phyloP scores from a whole-genome alignment of 208 protist genomes.

The Leishmania tarentolae region DNA sequence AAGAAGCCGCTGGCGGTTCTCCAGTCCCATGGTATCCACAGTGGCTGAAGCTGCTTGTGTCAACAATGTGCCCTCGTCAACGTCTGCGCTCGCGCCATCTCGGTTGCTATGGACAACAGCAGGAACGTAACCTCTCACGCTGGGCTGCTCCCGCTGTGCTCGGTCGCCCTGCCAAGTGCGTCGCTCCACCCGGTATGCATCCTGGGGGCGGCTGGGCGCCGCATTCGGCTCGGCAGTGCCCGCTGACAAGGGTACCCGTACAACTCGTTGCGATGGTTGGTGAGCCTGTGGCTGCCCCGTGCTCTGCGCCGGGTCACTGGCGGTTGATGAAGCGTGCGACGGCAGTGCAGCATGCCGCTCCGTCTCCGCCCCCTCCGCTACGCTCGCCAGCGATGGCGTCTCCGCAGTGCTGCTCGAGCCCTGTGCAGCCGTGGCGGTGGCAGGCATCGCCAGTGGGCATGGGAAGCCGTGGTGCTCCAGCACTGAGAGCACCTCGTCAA shows the following conservation, averaged over 20 bases:
- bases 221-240: neutral
- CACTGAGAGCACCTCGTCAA: slow-evolving; percentile 33
- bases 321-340: neutral
- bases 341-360: neutral
- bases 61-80: neutral
- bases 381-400: neutral
- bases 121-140: slow-evolving; percentile 5
- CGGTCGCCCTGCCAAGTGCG: neutral
- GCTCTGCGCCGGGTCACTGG: neutral
- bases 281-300: neutral
- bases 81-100: neutral
- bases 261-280: slow-evolving; percentile 6
- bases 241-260: neutral
- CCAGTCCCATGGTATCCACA: neutral
- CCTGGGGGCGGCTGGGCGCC: neutral
- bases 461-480: slow-evolving; percentile 24
- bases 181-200: neutral
- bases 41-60: neutral
- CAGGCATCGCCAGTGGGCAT: neutral
- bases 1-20: slow-evolving; percentile 5
- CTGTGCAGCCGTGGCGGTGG: neutral
- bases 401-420: neutral
- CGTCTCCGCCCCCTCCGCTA: neutral
- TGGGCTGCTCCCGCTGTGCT: slow-evolving; percentile 13
- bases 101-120: neutral